Evolutionary conservation across 495 filamentous ascomycete genomes (phyloP).

Genomic region (Rostrohypoxylon terebratum): DNA sequence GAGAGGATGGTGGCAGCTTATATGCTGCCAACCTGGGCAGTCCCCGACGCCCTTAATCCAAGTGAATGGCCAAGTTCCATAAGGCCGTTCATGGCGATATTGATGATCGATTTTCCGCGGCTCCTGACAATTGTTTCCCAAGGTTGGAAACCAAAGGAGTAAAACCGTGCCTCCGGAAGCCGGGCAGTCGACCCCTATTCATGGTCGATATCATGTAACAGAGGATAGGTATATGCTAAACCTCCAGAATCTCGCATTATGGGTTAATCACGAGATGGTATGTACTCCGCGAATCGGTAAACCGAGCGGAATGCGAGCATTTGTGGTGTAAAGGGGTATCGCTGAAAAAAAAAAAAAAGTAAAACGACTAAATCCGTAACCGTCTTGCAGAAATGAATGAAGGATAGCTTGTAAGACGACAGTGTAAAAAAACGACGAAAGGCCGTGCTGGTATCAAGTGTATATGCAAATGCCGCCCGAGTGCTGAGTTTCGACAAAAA

Average conservation of each 20-base stretch:
- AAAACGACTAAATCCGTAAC: constrained; percentile 25
- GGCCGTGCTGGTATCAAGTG: constrained; percentile 46
- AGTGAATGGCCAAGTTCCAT: constrained; percentile 13
- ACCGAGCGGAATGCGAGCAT: constrained; percentile 36
- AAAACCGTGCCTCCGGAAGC: not conserved
- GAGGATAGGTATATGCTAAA: constrained; percentile 8
- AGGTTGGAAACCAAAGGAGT: not conserved
- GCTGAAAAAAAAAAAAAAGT: constrained; percentile 33
- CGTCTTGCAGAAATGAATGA: constrained; percentile 34
- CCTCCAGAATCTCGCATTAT: constrained; percentile 8
- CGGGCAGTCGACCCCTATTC: constrained; percentile 15
- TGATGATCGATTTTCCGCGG: not conserved
- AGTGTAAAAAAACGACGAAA: constrained; percentile 38
- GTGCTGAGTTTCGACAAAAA: constrained; percentile 29
- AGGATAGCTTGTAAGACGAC: constrained; percentile 26
- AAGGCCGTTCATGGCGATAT: constrained; percentile 9
- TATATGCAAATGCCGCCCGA: constrained; percentile 44
- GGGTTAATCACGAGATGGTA: constrained; percentile 19
- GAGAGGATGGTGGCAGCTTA: constrained; percentile 26
- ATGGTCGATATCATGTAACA: constrained; percentile 14
- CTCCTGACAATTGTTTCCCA: not conserved
- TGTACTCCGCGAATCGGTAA: constrained; percentile 27
- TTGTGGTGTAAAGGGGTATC: constrained; percentile 42
- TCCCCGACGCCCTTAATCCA: constrained; percentile 10
- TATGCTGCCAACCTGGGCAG: constrained; percentile 6